phyloP scores from a whole-genome alignment of 2,329 filamentous ascomycete genomes.

The Rutstroemia sp. region DNA sequence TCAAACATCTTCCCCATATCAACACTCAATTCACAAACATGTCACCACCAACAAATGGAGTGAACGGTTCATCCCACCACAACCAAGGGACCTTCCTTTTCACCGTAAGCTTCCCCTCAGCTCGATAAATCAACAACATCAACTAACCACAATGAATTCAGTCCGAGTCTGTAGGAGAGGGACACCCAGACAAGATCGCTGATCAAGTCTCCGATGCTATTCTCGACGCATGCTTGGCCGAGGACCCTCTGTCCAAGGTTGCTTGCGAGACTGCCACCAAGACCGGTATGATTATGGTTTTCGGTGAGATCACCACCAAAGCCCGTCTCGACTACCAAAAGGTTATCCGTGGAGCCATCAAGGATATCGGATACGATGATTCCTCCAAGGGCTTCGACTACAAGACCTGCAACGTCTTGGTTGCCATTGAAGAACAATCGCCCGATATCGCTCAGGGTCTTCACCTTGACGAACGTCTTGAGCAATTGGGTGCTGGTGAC shows the following conservation, averaged over 20 bases:
- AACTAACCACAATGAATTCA: conserved; percentile 27
- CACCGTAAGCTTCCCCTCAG: conserved; percentile 48
- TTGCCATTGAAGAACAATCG: conserved; percentile 98
- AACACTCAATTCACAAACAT: conserved; percentile 59
- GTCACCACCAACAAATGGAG: conserved; percentile 38
- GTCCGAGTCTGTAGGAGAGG: conserved; percentile 85
- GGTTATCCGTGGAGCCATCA: conserved; percentile 87
- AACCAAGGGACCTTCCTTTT: conserved; percentile 73
- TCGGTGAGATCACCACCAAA: conserved; percentile 98
- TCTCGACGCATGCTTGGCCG: conserved; percentile 91
- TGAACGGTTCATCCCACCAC: conserved; percentile 37
- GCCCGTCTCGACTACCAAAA: conserved; percentile 95
- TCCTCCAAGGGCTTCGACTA: conserved; percentile 98
- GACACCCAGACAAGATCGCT: conserved; percentile 94
- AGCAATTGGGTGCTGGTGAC: conserved; percentile 97
- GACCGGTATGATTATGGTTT: conserved; percentile 99
- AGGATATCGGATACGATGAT: conserved; percentile 97
- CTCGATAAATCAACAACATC: neutral
- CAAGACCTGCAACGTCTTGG: conserved; percentile 98
- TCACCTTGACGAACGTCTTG: conserved; percentile 93
- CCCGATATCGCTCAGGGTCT: conserved; percentile 98
- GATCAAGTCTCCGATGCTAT: conserved; percentile 98
- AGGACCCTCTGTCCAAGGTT: conserved; percentile 97
- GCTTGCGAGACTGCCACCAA: conserved; percentile 99
- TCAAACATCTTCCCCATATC: conserved; percentile 47